phyloP scores from a whole-genome alignment of 805 yeast genomes.

The Metschnikowia santaceciliae region DNA sequence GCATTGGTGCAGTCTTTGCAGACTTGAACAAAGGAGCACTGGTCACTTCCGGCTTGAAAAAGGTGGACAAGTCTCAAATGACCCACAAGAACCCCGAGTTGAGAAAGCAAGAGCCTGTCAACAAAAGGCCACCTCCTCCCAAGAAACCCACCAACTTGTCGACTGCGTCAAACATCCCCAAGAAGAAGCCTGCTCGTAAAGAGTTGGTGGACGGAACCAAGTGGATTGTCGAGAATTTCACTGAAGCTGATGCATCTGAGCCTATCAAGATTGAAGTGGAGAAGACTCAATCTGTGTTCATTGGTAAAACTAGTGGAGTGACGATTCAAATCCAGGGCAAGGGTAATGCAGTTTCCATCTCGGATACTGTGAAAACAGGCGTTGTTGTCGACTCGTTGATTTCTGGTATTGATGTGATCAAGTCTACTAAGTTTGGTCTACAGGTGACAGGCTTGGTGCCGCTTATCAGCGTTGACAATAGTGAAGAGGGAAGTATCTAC shows the following conservation, averaged over 20 bases:
- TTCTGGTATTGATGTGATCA: slow-evolving; percentile 84
- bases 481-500: slow-evolving; percentile 81
- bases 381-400: slow-evolving; percentile 80
- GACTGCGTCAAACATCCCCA: slow-evolving; percentile 39
- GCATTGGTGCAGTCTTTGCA: slow-evolving; percentile 88
- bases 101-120: slow-evolving; percentile 50
- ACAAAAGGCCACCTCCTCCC: slow-evolving; percentile 70
- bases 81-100: slow-evolving; percentile 88
- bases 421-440: slow-evolving; percentile 73
- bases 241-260: slow-evolving; percentile 45
- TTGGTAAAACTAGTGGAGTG: slow-evolving; percentile 71
- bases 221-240: slow-evolving; percentile 84
- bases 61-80: slow-evolving; percentile 91
- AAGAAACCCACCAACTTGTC: slow-evolving; percentile 71
- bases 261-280: slow-evolving; percentile 70
- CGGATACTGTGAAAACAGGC: slow-evolving; percentile 67
- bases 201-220: slow-evolving; percentile 77
- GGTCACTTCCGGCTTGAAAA: slow-evolving; percentile 81
- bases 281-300: slow-evolving; percentile 83
- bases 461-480: slow-evolving; percentile 80
- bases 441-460: slow-evolving; percentile 85
- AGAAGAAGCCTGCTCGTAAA: slow-evolving; percentile 42
- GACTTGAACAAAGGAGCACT: slow-evolving; percentile 81
- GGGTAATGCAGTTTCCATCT: slow-evolving; percentile 80
- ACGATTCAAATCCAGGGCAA: slow-evolving; percentile 87